Base-by-base conservation (phyloP, 2,329 filamentous ascomycete genomes). In the Herpotrichia juniperi region DNA sequence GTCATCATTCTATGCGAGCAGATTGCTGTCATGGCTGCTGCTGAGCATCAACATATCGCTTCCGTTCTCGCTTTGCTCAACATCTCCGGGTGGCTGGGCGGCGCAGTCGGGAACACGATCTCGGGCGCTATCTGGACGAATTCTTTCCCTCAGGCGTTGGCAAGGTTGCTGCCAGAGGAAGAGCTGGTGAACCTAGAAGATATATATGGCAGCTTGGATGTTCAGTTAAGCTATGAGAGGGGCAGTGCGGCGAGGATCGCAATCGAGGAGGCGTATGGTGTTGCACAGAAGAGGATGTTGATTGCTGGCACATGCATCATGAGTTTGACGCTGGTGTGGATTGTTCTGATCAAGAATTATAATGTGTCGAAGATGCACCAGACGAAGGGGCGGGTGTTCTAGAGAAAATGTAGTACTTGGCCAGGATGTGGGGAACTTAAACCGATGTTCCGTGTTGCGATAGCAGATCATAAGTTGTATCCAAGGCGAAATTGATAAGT, bases 81-180 rank as follows among this genome's bases (percentile, higher is more conserved):
- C 17, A 80, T 88, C 26, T 82, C 85, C 39, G 77, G 81, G 57
- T 81, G 79, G 54, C 79, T 89, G 53, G 87, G 73, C 21, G 62
- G 62, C 26, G 69, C 67, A 11, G 67, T 74, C 39, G 71, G 71
- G n/a, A 56, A 47, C 25, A 79, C 85, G 4, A 78, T 89, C 37
- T 80, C 86, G 1, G 80, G 79, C 0, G 84, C 85, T 4, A 82
- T 89, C 53, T 89, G 86, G 85, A 83, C 81, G 0, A 77, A 79
- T 50, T 78, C 80, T 1, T 81, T 89, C 56, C 79, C 78, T 4
- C 67, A 75, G n/a, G 78, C 78, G 9, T 74, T 87, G 12, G 58
- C 48, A 9, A 44, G 42, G 14, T 51, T 56, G 6, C 74, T 87
- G 0, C 83, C 84, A n/a, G 48, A 74, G 3, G 67, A 71, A 1